A percentile compares a stretch with the other conserved stretches of the same genome.
Evolutionary conservation across 768 basidiomycete genomes (phyloP).

Genomic region (Boletus barrowsii): DNA sequence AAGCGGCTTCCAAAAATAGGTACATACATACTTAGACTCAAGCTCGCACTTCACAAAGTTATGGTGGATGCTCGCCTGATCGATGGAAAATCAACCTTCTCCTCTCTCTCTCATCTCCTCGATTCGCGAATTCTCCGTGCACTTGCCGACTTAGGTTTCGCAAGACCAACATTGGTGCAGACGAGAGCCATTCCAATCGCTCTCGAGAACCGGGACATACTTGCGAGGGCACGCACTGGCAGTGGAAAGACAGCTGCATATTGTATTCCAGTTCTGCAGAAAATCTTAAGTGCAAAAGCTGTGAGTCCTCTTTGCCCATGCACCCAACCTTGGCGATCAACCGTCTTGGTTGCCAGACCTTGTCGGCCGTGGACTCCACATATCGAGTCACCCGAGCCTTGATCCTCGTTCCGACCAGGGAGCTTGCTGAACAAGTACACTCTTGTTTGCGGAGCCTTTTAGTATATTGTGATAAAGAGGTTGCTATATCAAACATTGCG

Average conservation of each 20-base stretch:
- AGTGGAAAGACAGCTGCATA: slow-evolving; percentile 98
- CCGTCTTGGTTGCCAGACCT: slow-evolving; percentile 21
- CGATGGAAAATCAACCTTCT: slow-evolving; percentile 49
- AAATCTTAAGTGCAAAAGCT: slow-evolving; percentile 75
- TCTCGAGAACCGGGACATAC: slow-evolving; percentile 83
- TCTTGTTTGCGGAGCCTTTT: slow-evolving; percentile 62
- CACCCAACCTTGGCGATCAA: background rate
- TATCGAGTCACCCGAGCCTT: slow-evolving; percentile 67
- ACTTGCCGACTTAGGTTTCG: slow-evolving; percentile 86
- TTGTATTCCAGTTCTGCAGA: slow-evolving; percentile 87
- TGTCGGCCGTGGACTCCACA: slow-evolving; percentile 38
- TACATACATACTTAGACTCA: background rate
- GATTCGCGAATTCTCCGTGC: slow-evolving; percentile 85
- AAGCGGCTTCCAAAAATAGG: background rate
- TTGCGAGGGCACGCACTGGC: slow-evolving; percentile 92
- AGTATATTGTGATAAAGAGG: slow-evolving; percentile 75
- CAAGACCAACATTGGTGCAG: slow-evolving; percentile 90
- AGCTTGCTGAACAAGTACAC: slow-evolving; percentile 88
- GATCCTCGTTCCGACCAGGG: slow-evolving; percentile 86
- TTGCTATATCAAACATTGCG: slow-evolving; percentile 73
- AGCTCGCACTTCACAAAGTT: background rate
- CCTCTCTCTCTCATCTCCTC: slow-evolving; percentile 70
- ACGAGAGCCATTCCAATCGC: slow-evolving; percentile 89
- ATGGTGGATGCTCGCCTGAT: slow-evolving; percentile 49
- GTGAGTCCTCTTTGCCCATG: slow-evolving; percentile 43